phyloP scores from a whole-genome alignment of 225 moss, liverwort and hornwort species.

The Takakia lepidozioides region DNA sequence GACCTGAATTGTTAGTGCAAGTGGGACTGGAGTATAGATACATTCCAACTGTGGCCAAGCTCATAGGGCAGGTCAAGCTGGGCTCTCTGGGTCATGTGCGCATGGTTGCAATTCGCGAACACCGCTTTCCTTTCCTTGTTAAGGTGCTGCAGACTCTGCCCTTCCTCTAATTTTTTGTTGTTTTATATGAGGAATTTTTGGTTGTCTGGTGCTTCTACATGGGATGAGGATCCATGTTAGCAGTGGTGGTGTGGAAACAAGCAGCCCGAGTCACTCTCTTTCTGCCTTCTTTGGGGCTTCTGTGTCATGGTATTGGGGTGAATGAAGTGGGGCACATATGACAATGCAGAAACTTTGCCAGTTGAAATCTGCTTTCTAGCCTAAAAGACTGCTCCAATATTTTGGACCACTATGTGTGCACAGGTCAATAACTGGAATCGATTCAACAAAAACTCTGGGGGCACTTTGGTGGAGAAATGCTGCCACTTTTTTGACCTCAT shows the following conservation, averaged over 20 bases:
- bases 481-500: slow-evolving; percentile 94
- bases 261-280: too few relatives aligned
- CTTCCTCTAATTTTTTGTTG: too few relatives aligned
- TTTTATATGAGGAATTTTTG: too few relatives aligned
- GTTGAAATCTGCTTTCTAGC: too few relatives aligned
- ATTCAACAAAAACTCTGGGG: slow-evolving; percentile 75
- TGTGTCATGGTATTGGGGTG: too few relatives aligned
- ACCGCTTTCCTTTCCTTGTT: slow-evolving; percentile 81
- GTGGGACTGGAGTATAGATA: slow-evolving; percentile 88
- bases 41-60: slow-evolving; percentile 64
- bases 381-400: too few relatives aligned
- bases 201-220: too few relatives aligned
- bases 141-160: slow-evolving; percentile 47
- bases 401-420: neutral
- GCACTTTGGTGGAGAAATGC: slow-evolving; percentile 86
- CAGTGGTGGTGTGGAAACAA: too few relatives aligned
- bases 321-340: too few relatives aligned
- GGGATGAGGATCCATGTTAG: too few relatives aligned
- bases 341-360: too few relatives aligned
- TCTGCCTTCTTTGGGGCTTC: too few relatives aligned
- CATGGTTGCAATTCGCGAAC: slow-evolving; percentile 81
- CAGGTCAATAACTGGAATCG: slow-evolving; percentile 88
- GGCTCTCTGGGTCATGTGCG: slow-evolving; percentile 46
- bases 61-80: slow-evolving; percentile 46
- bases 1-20: slow-evolving; percentile 74